Percentiles rank a stretch among this genome's conserved stretches.
Evolutionary conservation across 768 basidiomycete species (phyloP).

Genomic region (Russula olivacea): DNA sequence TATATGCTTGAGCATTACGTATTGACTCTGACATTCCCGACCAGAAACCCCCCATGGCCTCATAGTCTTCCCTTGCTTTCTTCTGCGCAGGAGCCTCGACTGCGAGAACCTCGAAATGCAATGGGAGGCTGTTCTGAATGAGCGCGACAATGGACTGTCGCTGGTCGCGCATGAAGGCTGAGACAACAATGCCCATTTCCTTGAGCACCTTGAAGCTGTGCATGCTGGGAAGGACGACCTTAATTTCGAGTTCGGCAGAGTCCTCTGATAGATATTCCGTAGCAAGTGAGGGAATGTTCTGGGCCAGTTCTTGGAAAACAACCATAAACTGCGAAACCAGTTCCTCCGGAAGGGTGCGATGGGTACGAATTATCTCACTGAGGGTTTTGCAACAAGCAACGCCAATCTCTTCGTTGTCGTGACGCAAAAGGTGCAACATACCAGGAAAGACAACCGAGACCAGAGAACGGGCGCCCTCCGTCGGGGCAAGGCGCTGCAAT

Average conservation of each 20-base stretch:
- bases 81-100: constrained; percentile 79
- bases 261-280: constrained; percentile 68
- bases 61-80: constrained; percentile 67
- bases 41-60: constrained; percentile 79
- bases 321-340: constrained; percentile 72
- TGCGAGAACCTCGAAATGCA: constrained; percentile 74
- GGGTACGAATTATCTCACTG: constrained; percentile 80
- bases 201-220: constrained; percentile 91
- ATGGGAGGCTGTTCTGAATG: constrained; percentile 62
- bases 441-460: constrained; percentile 63
- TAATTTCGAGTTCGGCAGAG: constrained; percentile 49
- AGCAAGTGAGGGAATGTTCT: constrained; percentile 66
- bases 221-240: constrained; percentile 58
- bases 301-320: constrained; percentile 72
- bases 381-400: constrained; percentile 84
- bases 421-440: constrained; percentile 75
- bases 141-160: constrained; percentile 56
- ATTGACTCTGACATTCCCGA: constrained; percentile 75
- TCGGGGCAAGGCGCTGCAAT: constrained; percentile 77
- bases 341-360: constrained; percentile 66
- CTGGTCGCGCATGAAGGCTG: constrained; percentile 83
- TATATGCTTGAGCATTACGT: constrained; percentile 65
- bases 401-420: constrained; percentile 96
- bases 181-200: constrained; percentile 89
- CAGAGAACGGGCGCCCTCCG: constrained; percentile 70